Evolutionary conservation across 1,284 basidiomycete genomes (phyloP), one percentile per base, ranked within the genome.

Genomic region (Vanrija sp.): DNA sequence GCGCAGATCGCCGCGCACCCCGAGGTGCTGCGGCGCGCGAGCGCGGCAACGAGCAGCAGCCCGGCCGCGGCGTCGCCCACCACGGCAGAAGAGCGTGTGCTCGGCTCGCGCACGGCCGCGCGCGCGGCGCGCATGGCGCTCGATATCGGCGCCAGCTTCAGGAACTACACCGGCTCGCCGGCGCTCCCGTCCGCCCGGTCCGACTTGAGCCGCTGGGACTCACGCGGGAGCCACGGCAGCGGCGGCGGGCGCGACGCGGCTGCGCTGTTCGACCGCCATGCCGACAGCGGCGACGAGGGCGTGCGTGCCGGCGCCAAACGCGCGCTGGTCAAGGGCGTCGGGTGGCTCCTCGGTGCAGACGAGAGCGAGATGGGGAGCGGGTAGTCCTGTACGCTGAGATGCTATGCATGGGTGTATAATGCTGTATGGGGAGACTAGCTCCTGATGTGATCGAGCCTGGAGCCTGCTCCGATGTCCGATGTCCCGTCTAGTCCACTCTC

Each of bases 261-360:
- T n/a, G 54, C 52, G n/a, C 44, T 72, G 26, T 72, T 72, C 45
- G 69, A 66, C 14, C 51, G 57, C 1, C n/a, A 42, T 3, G 40
- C 40, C 8, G 56, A 51, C 29, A 40, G 38, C 18, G 71, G 68
- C 15, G 68, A 65, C 12, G 67, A 69, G 55, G 55, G 70, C 38
- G 71, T 74, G 15, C 60, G 68, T n/a, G 63, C 64, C 12, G 65
- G 66, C 14, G 76, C 72, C n/a, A 64, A 68, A 46, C 63, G 71
- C n/a, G 74, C 70, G 2, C 53, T 78, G 49, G 73, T 72, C 16
- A 68, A 71, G 50, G 75, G 75, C 18, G 75, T 78, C 15, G 76
- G 76, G 23, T 78, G 76, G 76, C 60, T 78, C 48, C 54, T 78
- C 10, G 76, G 76, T 34, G 76, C 74, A 3, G 74, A 73, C 21